Evolutionary conservation across 2,329 filamentous ascomycete species (phyloP).

Genomic region (Amauroascus niger): DNA sequence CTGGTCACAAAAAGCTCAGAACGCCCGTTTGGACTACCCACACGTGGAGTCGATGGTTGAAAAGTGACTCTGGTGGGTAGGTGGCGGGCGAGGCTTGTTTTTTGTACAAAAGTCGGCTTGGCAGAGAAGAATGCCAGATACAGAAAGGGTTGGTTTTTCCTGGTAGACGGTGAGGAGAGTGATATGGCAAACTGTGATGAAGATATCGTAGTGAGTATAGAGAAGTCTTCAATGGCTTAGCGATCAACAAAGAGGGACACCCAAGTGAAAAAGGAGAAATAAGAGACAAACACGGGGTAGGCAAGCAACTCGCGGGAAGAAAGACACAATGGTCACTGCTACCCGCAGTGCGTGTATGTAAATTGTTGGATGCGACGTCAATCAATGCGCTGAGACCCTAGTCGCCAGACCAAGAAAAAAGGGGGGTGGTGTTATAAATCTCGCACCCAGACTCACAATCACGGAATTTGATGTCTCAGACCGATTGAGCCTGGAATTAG

Average conservation of each 20-base stretch:
- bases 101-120: constrained; percentile 5
- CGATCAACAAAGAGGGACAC: no score
- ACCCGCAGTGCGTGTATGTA: neutral
- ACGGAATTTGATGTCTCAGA: neutral
- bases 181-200: neutral
- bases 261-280: neutral
- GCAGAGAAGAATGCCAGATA: neutral
- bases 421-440: neutral
- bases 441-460: neutral
- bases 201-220: neutral
- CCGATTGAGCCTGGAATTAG: neutral
- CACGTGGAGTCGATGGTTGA: neutral
- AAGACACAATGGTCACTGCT: neutral
- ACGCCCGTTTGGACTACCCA: neutral
- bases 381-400: neutral
- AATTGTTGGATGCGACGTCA: constrained; percentile 2
- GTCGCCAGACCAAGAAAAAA: neutral
- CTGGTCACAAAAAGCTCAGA: neutral
- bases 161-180: neutral
- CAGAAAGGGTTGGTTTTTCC: neutral
- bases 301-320: neutral
- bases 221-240: neutral
- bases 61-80: neutral
- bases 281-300: neutral
- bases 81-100: neutral